Conservation (phyloP, 352 stramenopile genomes). For the Pythium vanterpoolii region DNA sequence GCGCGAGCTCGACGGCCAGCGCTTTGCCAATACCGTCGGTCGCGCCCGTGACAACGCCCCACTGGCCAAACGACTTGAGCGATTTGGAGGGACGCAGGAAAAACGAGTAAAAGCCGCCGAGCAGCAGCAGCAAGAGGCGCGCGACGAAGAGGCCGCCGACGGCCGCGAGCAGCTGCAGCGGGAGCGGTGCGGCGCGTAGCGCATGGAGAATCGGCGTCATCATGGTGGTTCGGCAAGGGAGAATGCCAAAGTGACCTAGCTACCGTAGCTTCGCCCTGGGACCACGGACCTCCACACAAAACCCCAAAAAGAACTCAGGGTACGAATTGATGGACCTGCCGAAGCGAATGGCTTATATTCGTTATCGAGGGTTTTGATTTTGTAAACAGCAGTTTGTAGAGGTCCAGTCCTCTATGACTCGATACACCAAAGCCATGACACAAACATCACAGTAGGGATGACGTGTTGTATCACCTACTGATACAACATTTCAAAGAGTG, state of each 20-base stretch:
- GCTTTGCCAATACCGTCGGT: conserved; percentile 94
- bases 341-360: not conserved
- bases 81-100: conserved; percentile 94
- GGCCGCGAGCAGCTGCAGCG: conserved; percentile 39
- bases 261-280: not conserved
- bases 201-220: conserved; percentile 30
- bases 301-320: not conserved
- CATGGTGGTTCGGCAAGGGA: not conserved
- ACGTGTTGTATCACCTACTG: not conserved
- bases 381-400: not conserved
- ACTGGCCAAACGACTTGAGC: conserved; percentile 95
- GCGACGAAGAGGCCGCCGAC: conserved; percentile 49
- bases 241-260: not conserved
- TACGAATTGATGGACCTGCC: not conserved
- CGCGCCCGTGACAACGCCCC: conserved; percentile 96
- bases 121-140: conserved; percentile 48
- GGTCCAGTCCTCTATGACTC: not conserved
- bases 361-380: not conserved
- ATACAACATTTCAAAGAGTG: too few relatives aligned
- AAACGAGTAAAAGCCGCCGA: conserved; percentile 64
- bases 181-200: conserved; percentile 31
- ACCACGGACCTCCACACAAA: not conserved
- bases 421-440: not conserved
- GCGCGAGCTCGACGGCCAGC: conserved; percentile 93
- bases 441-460: not conserved